Percentiles rank a stretch among this genome's conserved stretches.
These are phyloP conservation scores for Xylaria cubensis DNA, from an alignment of 495 filamentous ascomycete genomes.

Conservation along the genomic window DNA sequence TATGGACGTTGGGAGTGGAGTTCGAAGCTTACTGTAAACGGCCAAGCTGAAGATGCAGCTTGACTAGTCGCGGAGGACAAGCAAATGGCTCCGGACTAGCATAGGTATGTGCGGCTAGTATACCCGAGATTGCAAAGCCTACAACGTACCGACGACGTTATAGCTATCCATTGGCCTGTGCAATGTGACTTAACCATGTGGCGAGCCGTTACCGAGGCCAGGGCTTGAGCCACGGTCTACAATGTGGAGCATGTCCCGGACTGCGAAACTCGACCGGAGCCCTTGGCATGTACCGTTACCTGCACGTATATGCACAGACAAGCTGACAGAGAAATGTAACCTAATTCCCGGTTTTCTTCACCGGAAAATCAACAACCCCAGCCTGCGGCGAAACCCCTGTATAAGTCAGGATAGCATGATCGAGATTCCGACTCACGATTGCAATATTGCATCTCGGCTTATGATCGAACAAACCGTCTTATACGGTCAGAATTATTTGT, in stretches of 20 bases:
- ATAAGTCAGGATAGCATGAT: background rate
- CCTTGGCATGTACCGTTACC: background rate
- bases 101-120: background rate
- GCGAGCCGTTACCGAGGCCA: background rate
- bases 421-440: background rate
- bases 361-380: background rate
- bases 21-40: background rate
- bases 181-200: background rate
- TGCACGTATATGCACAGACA: background rate
- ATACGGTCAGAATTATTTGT: background rate
- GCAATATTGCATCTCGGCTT: background rate
- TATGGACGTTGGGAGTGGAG: background rate
- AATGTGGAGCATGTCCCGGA: slow-evolving; percentile 6
- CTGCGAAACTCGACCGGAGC: background rate
- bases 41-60: background rate
- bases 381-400: background rate
- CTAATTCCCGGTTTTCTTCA: background rate
- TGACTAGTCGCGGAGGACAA: background rate
- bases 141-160: background rate
- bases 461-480: background rate
- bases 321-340: background rate
- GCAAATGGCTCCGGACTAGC: background rate
- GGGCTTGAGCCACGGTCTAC: background rate
- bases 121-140: background rate
- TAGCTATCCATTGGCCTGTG: background rate